Percentiles rank a stretch among this genome's conserved stretches.
Evolutionary conservation across 1,284 basidiomycete genomes (phyloP).

Genomic region (Somion occarium): DNA sequence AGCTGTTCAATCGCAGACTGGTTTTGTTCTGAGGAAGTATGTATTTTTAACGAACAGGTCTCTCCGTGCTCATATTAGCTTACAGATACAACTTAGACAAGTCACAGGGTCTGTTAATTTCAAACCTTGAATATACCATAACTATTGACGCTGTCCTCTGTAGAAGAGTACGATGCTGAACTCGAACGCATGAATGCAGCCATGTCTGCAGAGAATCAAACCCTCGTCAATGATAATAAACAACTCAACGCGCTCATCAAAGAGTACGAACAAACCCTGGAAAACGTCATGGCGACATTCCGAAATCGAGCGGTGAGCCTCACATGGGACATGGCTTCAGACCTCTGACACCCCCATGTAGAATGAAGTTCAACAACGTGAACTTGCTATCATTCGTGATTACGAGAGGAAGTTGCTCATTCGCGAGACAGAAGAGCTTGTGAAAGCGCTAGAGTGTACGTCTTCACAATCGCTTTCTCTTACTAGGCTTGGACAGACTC

Average conservation of each 20-base stretch:
- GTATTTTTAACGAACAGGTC: slow-evolving; percentile 19
- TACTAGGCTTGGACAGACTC: slow-evolving; percentile 64
- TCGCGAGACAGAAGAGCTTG: slow-evolving; percentile 70
- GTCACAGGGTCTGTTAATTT: slow-evolving; percentile 62
- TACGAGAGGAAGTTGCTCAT: slow-evolving; percentile 84
- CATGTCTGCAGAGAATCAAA: slow-evolving; percentile 84
- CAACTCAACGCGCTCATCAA: slow-evolving; percentile 87
- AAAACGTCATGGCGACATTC: slow-evolving; percentile 94
- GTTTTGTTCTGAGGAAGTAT: slow-evolving; percentile 85
- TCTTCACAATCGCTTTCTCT: slow-evolving; percentile 69
- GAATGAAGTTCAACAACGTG: slow-evolving; percentile 93
- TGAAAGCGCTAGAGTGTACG: slow-evolving; percentile 54
- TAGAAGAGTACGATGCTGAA: slow-evolving; percentile 91
- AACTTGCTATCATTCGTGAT: slow-evolving; percentile 86
- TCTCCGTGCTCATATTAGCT: slow-evolving; percentile 2
- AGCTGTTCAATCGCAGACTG: slow-evolving; percentile 72
- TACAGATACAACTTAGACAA: slow-evolving; percentile 87
- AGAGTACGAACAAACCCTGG: slow-evolving; percentile 95
- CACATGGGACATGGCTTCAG: slow-evolving; percentile 2
- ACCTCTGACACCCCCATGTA: slow-evolving; percentile 30
- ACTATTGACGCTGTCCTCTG: not conserved
- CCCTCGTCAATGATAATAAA: slow-evolving; percentile 91
- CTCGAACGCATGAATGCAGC: slow-evolving; percentile 86
- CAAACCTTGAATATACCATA: too few species aligned
- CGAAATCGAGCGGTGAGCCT: slow-evolving; percentile 82